A percentile compares a stretch with the other conserved stretches of the same genome.
These are phyloP conservation scores for Erythrobasidium hasegawianum DNA, from an alignment of 1,284 basidiomycete species.

Conservation along the genomic window DNA sequence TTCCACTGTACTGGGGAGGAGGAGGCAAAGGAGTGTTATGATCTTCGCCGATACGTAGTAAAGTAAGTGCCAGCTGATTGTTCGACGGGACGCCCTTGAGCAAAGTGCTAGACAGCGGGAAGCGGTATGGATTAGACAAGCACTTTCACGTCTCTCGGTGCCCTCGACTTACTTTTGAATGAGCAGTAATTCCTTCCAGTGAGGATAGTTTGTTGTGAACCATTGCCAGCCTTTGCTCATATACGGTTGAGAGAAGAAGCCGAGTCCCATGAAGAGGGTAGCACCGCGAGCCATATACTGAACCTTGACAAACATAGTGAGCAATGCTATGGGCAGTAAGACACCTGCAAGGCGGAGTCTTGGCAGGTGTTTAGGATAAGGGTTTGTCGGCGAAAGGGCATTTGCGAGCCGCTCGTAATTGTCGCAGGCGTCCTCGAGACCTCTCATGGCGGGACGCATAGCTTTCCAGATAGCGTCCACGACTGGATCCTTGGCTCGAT, in stretches of 20 bases:
- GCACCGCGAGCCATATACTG: slow-evolving; percentile 52
- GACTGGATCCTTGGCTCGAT: slow-evolving; percentile 47
- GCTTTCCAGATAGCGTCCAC: slow-evolving; percentile 47
- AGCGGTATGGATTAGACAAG: neutral
- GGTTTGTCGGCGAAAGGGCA: slow-evolving; percentile 30
- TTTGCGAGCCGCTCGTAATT: slow-evolving; percentile 36
- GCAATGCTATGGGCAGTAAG: slow-evolving; percentile 47
- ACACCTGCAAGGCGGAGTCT: slow-evolving; percentile 38
- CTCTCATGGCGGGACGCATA: slow-evolving; percentile 50
- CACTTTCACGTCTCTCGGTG: neutral
- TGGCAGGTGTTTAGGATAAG: slow-evolving; percentile 32
- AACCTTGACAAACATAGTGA: slow-evolving; percentile 52
- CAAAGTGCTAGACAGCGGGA: slow-evolving; percentile 50
- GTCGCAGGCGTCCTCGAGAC: slow-evolving; percentile 32
- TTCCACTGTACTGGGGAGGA: slow-evolving; percentile 46
- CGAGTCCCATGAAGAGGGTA: slow-evolving; percentile 54
- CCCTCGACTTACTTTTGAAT: slow-evolving; percentile 50
- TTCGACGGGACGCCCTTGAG: slow-evolving; percentile 59
- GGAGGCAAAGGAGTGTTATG: slow-evolving; percentile 53
- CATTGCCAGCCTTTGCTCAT: slow-evolving; percentile 51
- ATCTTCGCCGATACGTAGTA: slow-evolving; percentile 55
- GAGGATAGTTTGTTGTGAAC: slow-evolving; percentile 53
- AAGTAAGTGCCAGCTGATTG: slow-evolving; percentile 57
- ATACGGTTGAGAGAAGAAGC: slow-evolving; percentile 57
- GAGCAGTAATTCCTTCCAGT: slow-evolving; percentile 54